Evolutionary conservation across 2,329 filamentous ascomycete genomes (phyloP), one percentile per base, ranked within the genome.

Genomic region (Penicillium sp.): DNA sequence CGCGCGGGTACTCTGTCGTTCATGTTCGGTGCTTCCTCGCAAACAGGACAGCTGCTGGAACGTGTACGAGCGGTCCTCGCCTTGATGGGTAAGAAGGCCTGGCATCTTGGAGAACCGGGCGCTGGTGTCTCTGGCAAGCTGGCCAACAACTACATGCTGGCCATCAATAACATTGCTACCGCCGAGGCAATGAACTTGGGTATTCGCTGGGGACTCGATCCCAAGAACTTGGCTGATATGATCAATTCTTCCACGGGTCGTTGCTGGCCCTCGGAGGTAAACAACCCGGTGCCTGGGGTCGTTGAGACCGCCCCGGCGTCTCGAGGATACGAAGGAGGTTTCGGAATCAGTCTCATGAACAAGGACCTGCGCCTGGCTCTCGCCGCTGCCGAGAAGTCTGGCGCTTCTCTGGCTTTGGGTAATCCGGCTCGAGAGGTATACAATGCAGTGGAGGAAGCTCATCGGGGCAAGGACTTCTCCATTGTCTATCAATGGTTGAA

Each of bases 141-240:
- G 35, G 93, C 94, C 54, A 99, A 99, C 79, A 99, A 99, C 77
- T 99, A 99, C 75, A 85, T 98, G 31, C 82, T 99, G 3, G 94
- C 93, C 4, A 87, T 98, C 67, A 96, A 92, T 81, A 99, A 99
- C 77, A 92, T 89, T 59, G 86, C 86, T 2, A 86, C 85, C 0
- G 84, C 85, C 3, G 86, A 89, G 70, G 86, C 85, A 6, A 87
- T 89, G 85, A 87, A 86, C 60, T 81, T 89, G 71, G 86, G 85
- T 4, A 80, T 87, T 39, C 78, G 81, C 51, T 87, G 84, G 83
- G 86, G 86, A 2, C 78, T 88, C 9, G 82, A 88, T 56, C 81
- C 85, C 1, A 85, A 84, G 60, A 87, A 87, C 7, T 83, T 99
- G 2, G 90, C 91, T 0, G 87, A 88, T 53, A 87, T 99, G 76